Percentiles rank a stretch among this genome's conserved stretches.
These are phyloP conservation scores for Serendipita sp. DNA, from an alignment of 768 basidiomycete species.

Conservation along the genomic window DNA sequence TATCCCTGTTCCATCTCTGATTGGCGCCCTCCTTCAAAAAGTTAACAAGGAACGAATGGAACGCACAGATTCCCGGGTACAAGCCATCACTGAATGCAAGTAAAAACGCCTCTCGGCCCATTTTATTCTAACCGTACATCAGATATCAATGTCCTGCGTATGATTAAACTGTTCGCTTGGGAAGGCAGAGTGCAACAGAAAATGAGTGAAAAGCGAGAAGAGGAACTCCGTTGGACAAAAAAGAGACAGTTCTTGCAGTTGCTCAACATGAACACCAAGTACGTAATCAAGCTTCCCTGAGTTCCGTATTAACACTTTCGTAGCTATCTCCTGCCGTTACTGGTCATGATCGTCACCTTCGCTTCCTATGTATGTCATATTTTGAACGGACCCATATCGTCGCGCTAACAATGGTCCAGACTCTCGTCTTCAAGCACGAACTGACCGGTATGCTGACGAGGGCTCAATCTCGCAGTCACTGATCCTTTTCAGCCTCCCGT, in stretches of 20 bases:
- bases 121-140: conserved; percentile 3
- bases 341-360: conserved; percentile 51
- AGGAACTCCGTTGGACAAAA: conserved; percentile 40
- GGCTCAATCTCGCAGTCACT: conserved; percentile 8
- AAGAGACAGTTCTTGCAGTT: conserved; percentile 36
- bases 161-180: conserved; percentile 53
- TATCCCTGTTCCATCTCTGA: conserved; percentile 40
- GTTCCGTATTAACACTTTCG: background rate
- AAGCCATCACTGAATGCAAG: conserved; percentile 43
- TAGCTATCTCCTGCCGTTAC: conserved; percentile 43
- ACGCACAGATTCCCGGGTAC: conserved; percentile 41
- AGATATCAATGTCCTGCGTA: conserved; percentile 42
- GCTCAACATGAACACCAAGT: conserved; percentile 29
- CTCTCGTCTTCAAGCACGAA: conserved; percentile 22
- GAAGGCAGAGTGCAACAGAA: conserved; percentile 31
- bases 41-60: conserved; percentile 36
- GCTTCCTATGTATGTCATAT: conserved; percentile 32
- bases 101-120: conserved; percentile 11
- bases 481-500: conserved; percentile 21
- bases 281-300: conserved; percentile 9
- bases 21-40: conserved; percentile 31
- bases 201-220: conserved; percentile 40
- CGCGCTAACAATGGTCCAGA: conserved; percentile 10
- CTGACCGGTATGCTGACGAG: conserved; percentile 17
- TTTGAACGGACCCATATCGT: background rate